Base-by-base conservation (phyloP, 257 asterid genomes). In the Solanum dulcamara region DNA sequence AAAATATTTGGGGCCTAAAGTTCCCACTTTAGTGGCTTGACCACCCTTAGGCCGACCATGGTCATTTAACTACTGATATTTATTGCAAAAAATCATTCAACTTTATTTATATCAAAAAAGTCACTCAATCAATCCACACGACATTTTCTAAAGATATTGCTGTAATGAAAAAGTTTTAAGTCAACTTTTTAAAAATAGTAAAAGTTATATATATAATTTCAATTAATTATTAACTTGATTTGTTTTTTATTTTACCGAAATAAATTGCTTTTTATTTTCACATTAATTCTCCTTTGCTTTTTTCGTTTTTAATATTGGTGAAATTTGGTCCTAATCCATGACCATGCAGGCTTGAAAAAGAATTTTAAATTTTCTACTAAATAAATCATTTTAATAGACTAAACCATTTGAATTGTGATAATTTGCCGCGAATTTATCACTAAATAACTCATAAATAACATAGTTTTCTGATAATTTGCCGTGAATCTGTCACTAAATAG, bases 401-500 rank as follows among this genome's bases (percentile, higher is more conserved):
- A 74, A 74, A 62, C 38, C 71, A 62, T 62, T 62, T 60, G 30
- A 10, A 3, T n/a, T n/a, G n/a, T n/a, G n/a, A n/a, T n/a, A n/a
- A n/a, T n/a, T n/a, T n/a, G n/a, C n/a, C n/a, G n/a, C n/a, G n/a
- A n/a, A 46, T 2, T 12, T 12, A 46, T 46, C 22, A 3, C 8
- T 26, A 12, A 26, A 62, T 62, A 62, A 28, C 32, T 60, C 18
- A 3, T 0, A 60, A 0, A 0, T 11, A 24, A 60, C 17, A 60
- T n/a, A 60, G 10, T 60, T 60, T 57, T 60, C 6, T n/a, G 9
- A 59, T 10, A 59, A 10, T n/a, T 10, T 5, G 13, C 2, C 1
- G 7, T 0, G 0, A 59, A 12, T 26, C 0, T 0, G 0, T 62
- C 10, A 28, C 4, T 5, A 26, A 62, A 12, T 1, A 26, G 14